Conservation (phyloP, 768 basidiomycete species). For the Termitomyces sp. region DNA sequence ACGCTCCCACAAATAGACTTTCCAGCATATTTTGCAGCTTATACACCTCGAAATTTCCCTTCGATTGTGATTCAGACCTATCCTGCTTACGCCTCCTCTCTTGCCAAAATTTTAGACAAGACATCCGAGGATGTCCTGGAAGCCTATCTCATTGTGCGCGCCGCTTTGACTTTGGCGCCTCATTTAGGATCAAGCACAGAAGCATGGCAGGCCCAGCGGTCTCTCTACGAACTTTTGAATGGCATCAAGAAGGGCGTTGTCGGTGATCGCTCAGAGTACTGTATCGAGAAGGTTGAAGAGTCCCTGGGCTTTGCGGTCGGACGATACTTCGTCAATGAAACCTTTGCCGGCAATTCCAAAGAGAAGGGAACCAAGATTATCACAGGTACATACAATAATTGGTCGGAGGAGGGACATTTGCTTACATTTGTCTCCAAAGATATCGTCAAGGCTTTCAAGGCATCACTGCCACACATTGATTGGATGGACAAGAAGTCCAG, state of each 20-base stretch:
- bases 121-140: slow-evolving; percentile 74
- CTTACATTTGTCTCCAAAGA: slow-evolving; percentile 35
- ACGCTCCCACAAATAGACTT: slow-evolving; percentile 78
- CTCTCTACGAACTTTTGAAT: slow-evolving; percentile 65
- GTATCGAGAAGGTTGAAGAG: slow-evolving; percentile 66
- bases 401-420: neutral
- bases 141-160: slow-evolving; percentile 82
- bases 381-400: slow-evolving; percentile 46
- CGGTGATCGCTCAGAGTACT: slow-evolving; percentile 82
- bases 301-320: slow-evolving; percentile 89
- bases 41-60: slow-evolving; percentile 75
- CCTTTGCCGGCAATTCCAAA: slow-evolving; percentile 76
- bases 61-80: slow-evolving; percentile 77
- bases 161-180: slow-evolving; percentile 63
- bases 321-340: slow-evolving; percentile 82
- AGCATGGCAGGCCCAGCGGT: slow-evolving; percentile 72
- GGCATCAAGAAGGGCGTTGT: slow-evolving; percentile 88
- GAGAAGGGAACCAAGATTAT: slow-evolving; percentile 83
- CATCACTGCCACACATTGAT: slow-evolving; percentile 63
- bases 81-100: slow-evolving; percentile 67
- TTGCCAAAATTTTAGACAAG: slow-evolving; percentile 64
- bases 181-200: slow-evolving; percentile 73
- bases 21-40: slow-evolving; percentile 81
- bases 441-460: slow-evolving; percentile 81
- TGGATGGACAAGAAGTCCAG: slow-evolving; percentile 94